Evolutionary conservation across 1,284 basidiomycete genomes (phyloP).

Genomic region (Mycosarcoma mackinlayi): DNA sequence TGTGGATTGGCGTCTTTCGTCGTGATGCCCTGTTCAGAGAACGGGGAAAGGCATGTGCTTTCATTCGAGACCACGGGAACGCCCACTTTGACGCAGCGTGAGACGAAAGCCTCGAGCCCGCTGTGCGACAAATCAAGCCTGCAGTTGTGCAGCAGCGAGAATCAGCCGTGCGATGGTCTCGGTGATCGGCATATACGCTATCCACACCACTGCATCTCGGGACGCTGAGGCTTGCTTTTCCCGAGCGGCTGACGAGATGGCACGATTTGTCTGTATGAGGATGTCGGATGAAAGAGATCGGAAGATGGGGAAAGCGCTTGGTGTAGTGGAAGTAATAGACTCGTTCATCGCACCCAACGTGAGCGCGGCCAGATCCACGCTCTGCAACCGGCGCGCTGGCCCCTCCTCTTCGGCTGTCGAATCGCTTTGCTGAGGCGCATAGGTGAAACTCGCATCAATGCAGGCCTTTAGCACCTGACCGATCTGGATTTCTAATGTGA

Average conservation of each 20-base stretch:
- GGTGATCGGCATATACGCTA: constrained; percentile 28
- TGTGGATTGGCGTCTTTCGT: no score
- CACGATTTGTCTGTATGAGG: constrained; percentile 15
- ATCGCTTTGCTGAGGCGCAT: background rate
- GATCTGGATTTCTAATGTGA: constrained; percentile 22
- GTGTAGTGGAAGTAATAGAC: constrained; percentile 22
- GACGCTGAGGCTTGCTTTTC: background rate
- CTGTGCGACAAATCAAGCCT: constrained; percentile 6
- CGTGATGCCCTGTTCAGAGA: no score
- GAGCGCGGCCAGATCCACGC: constrained; percentile 14
- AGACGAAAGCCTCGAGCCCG: no score
- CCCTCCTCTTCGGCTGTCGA: background rate
- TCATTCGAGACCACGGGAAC: no score
- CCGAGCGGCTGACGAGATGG: background rate
- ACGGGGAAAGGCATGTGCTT: no score
- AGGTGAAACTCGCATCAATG: constrained; percentile 18
- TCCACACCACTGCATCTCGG: constrained; percentile 11
- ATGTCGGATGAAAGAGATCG: constrained; percentile 25
- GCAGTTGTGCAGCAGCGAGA: constrained; percentile 30
- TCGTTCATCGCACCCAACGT: constrained; percentile 24
- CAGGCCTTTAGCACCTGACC: constrained; percentile 12
- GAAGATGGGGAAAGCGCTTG: constrained; percentile 28
- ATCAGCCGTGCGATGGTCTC: constrained; percentile 27
- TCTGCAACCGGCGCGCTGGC: background rate
- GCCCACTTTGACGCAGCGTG: no score